Evolutionary conservation across 306 rosid species (phyloP).

Genomic region (barrel medic (Medicago truncatula)): DNA sequence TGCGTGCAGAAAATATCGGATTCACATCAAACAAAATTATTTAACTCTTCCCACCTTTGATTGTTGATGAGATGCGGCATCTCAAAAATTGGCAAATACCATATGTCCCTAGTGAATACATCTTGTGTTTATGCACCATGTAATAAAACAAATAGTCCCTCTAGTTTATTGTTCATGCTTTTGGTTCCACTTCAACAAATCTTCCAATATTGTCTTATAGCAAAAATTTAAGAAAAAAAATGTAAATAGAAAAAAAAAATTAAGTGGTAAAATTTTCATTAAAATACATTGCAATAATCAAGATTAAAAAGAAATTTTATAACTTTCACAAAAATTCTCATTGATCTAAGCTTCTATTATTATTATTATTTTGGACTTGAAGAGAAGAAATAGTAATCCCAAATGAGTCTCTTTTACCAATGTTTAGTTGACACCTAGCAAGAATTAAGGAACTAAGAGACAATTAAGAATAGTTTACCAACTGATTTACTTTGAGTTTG

Average conservation of each 20-base stretch:
- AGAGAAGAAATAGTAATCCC: not conserved
- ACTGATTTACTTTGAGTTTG: conserved; percentile 43
- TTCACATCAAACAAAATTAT: too few species aligned
- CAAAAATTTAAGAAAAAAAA: not conserved
- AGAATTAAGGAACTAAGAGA: conserved; percentile 16
- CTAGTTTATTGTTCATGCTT: conserved; percentile 1
- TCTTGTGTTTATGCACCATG: not conserved
- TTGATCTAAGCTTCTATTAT: too few species aligned
- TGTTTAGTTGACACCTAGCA: conserved; percentile 36
- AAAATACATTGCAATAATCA: not conserved
- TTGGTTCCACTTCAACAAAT: not conserved
- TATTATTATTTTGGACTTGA: not conserved
- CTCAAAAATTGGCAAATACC: not conserved
- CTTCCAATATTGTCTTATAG: not conserved
- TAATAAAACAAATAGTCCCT: conserved; percentile 3
- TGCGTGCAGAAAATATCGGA: too few species aligned
- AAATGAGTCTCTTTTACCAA: conserved; percentile 33
- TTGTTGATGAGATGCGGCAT: not conserved
- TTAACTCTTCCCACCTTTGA: not conserved
- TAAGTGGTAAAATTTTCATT: too few species aligned
- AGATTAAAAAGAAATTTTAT: not conserved
- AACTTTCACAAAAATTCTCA: too few species aligned
- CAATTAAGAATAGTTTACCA: conserved; percentile 1
- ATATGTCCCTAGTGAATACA: not conserved
- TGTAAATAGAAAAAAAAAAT: too few species aligned